These are phyloP conservation scores for Colletotrichum sansevieriae DNA, from an alignment of 2,329 filamentous ascomycete species.

Conservation along the genomic window DNA sequence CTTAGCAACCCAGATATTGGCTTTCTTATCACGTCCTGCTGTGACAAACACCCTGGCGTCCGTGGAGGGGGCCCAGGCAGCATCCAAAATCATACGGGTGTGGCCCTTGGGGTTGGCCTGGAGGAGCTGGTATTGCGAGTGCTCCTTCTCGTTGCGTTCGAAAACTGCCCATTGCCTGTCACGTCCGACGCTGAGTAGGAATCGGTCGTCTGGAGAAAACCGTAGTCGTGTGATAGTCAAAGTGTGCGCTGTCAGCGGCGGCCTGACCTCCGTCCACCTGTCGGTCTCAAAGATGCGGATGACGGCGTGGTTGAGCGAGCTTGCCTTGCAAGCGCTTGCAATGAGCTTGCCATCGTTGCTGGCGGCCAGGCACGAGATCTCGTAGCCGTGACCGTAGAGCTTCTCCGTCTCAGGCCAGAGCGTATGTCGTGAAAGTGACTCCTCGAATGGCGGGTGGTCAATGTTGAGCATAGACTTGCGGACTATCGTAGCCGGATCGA, in stretches of 20 bases:
- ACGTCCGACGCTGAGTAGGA: conserved; percentile 88
- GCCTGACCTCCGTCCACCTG: conserved; percentile 88
- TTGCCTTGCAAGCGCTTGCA: conserved; percentile 93
- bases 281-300: conserved; percentile 90
- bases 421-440: conserved; percentile 88
- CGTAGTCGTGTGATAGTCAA: conserved; percentile 86
- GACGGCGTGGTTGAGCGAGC: conserved; percentile 92
- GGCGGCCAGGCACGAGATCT: conserved; percentile 88
- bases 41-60: conserved; percentile 77
- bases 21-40: conserved; percentile 87
- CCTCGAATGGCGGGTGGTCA: conserved; percentile 85
- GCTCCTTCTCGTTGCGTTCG: conserved; percentile 58
- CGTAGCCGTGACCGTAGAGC: conserved; percentile 97
- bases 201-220: conserved; percentile 81
- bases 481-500: conserved; percentile 67
- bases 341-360: conserved; percentile 81
- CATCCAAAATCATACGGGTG: conserved; percentile 90
- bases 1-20: conserved; percentile 75
- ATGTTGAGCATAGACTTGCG: conserved; percentile 74
- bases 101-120: conserved; percentile 86
- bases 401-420: conserved; percentile 98
- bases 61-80: conserved; percentile 79
- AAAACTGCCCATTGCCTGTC: conserved; percentile 95
- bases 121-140: conserved; percentile 66
- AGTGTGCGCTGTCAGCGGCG: conserved; percentile 85